Conservation (phyloP, 2,329 filamentous ascomycete genomes). For the Ceratocystis colombiana region DNA sequence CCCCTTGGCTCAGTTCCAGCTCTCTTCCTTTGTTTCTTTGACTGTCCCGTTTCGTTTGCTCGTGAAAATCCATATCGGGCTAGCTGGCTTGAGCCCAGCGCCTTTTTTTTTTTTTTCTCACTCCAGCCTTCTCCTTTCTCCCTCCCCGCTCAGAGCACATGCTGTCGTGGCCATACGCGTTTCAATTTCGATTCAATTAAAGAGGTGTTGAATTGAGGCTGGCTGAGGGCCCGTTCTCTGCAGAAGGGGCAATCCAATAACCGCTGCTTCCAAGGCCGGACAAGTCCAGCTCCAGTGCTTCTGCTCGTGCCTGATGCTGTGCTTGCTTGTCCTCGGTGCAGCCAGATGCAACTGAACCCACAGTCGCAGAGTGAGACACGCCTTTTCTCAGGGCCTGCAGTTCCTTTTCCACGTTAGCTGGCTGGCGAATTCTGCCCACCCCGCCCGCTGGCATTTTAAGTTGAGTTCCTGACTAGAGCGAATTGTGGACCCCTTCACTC, state of each 20-base stretch:
- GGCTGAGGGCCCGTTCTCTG: neutral
- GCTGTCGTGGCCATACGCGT: constrained; percentile 19
- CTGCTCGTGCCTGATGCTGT: neutral
- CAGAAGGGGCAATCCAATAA: no score
- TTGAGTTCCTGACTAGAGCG: constrained; percentile 5
- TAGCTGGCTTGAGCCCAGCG: constrained; percentile 12
- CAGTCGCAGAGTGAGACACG: constrained; percentile 9
- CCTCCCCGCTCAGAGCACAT: neutral
- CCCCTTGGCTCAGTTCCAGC: neutral
- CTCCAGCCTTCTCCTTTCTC: neutral
- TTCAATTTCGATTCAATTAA: neutral
- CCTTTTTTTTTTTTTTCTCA: constrained; percentile 12
- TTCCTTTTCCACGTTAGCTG: neutral
- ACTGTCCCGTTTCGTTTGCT: neutral
- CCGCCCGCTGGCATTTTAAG: neutral
- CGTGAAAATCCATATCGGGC: neutral
- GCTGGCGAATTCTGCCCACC: no score
- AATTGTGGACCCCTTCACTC: neutral
- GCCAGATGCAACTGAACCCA: neutral
- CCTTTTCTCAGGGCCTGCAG: neutral
- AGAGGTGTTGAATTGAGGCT: constrained; percentile 5
- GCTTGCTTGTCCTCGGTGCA: neutral
- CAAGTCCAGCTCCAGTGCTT: neutral
- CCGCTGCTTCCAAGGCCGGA: neutral
- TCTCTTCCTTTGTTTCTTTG: neutral